Evolutionary conservation across 1,139 yeast species (phyloP), one percentile per base, ranked within the genome.

Genomic region (Sugiyamaella castrensis): DNA sequence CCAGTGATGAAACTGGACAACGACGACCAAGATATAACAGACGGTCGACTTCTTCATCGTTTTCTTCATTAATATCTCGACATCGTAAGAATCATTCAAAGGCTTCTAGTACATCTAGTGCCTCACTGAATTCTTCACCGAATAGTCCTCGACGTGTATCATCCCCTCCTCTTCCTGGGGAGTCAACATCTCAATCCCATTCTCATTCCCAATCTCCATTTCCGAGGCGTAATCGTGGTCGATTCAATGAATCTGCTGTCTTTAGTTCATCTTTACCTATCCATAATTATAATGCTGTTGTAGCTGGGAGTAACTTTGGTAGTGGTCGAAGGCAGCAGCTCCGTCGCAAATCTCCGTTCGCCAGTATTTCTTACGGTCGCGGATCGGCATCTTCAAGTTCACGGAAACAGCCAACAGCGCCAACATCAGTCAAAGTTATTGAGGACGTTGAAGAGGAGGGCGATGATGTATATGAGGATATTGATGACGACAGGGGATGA

Each of bases 1-100:
- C 15, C 8, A 19, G 16, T 13, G 24, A 19, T 19, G 24, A 19
- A 19, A 32, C 13, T 33, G 38, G 37, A 13, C 11, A 8, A 10
- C 16, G 19, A 4, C 40, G 66, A n/a, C 66, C 65, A 3, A 46
- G 38, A 9, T 55, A 56, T 43, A 57, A 58, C 10, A 55, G 67
- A 15, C 46, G 61, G 19, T 66, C 69, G 6, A 64, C 70, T 1
- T 63, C 68, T 4, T 66, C 69, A 2, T 65, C 69, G 1, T 51
- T 66, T 37, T 65, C 69, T 1, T 64, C 69, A 2, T 47, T 65
- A 10, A 55, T 59, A 4, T 53, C 59, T 4, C 47, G 54, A 40
- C 55, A 61, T 32, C 52, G 56, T 28, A 56, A 56, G 31, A 43
- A 62, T 9, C 58, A 62, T 33, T 61, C 68, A 4, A 62, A 65